Evolutionary conservation across 2,329 filamentous ascomycete species (phyloP), one percentile per base, ranked within the genome.

Genomic region (Alternaria burnsii): DNA sequence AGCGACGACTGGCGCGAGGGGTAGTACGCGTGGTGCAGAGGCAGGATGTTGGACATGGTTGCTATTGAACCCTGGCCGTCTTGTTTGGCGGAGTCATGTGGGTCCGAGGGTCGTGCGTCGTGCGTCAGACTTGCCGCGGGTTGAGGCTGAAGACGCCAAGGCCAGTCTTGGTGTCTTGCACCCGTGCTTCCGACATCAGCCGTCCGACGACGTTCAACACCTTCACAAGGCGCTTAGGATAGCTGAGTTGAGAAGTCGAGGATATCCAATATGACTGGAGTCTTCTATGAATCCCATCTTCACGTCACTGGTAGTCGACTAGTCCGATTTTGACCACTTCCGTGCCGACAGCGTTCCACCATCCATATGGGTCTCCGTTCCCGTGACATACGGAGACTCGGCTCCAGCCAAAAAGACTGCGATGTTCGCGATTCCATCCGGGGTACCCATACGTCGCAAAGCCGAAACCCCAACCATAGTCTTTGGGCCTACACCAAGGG

Each of bases 31-130:
- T 57, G 38, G 59, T 67, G 64, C 30, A 69, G 53, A 18, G 71
- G 68, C n/a, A 69, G 64, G 28, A 68, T 66, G 53, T 62, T 62
- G 57, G 70, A 68, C 67, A 71, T 72, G 62, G 41, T 57, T 24
- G 61, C 63, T 61, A 58, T 61, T 34, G 48, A 52, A 43, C 50
- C 46, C 54, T 52, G 42, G 53, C 55, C 38, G 34, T 47, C 59
- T 50, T 47, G 52, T 58, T 58, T 59, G 63, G 69, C 59, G 63
- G 62, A 63, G 62, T 54, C 55, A 56, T 62, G 67, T 68, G 66
- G 69, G 66, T 66, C 66, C 41, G 53, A 47, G 62, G 67, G 59
- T 46, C 51, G 55, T 43, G 52, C 61, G 61, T 62, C 51, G 55
- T 43, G 52, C 61, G 61, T 62, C 51, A 52, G 58, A 48, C 28